Evolutionary conservation across 2,329 filamentous ascomycete species (phyloP), one percentile per base, ranked within the genome.

Genomic region (Corynespora cassiicola): DNA sequence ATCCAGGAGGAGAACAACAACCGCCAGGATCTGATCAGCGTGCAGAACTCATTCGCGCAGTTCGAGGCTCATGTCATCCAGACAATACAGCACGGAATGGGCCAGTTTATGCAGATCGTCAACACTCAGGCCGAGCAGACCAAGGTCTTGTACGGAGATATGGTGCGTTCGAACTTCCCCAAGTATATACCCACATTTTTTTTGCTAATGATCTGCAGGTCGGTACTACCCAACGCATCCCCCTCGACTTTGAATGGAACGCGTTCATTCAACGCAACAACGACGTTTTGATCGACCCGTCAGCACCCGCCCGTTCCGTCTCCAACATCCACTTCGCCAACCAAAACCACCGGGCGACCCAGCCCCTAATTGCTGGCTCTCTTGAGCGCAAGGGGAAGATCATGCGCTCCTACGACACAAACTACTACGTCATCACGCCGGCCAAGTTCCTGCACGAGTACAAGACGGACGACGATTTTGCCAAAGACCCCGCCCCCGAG

Each of bases 1-100:
- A 82, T 97, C 22, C 76, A 89, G 30, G 90, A 96, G 64, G 94
- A 99, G 75, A 99, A 99, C 78, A 95, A 91, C 75, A 92, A 95
- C 73, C 84, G 86, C 50, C 89, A 95, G 65, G 94, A 99, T 65
- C 80, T 97, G 40, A 80, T 99, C 47, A 81, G 86, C 7, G 87
- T 96, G n/a, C 94, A 99, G 72, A 85, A 87, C 72, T 89, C 89
- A 66, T 96, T 97, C 65, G 77, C 86, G 39, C 78, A 84, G 23
- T 99, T 97, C 56, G 94, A 99, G 70, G 78, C 84, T 0, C 91
- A 97, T 65, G 76, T 97, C 38, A 73, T 99, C 36, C 78, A 87
- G 63, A 88, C 88, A 7, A 72, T 97, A 35, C 92, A 97, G 70
- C 81, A 86, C 57, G 86, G 87, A 34, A 79, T 97, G 72, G 84